Evolutionary conservation across 495 filamentous ascomycete genomes (phyloP).

Genomic region (Neurospora tetrasperma): DNA sequence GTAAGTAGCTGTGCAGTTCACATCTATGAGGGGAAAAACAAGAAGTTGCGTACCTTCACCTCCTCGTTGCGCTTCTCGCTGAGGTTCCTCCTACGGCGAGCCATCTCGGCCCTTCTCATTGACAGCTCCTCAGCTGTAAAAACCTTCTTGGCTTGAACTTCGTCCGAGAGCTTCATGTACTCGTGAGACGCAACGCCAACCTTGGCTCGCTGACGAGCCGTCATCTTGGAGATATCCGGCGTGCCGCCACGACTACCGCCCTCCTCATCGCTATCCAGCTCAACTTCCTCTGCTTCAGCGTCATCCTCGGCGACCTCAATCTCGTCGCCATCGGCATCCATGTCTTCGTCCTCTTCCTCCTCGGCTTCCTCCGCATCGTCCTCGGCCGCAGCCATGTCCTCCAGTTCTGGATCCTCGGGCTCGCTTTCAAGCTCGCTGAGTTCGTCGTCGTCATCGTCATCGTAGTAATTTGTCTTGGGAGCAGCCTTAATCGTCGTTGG

Average conservation of each 20-base stretch:
- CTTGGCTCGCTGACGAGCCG: constrained; percentile 71
- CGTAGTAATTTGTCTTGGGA: constrained; percentile 29
- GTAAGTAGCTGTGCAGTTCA: neutral
- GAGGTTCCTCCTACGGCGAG: constrained; percentile 85
- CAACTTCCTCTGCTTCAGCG: constrained; percentile 45
- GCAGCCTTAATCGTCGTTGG: constrained; percentile 5
- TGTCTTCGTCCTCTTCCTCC: constrained; percentile 39
- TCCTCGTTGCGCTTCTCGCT: constrained; percentile 97
- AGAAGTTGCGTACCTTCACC: constrained; percentile 62
- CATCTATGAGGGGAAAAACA: neutral
- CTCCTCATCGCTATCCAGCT: constrained; percentile 55
- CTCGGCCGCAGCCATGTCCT: constrained; percentile 42
- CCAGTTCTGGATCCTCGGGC: constrained; percentile 28
- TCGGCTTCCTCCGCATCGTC: constrained; percentile 34
- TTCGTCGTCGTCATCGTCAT: constrained; percentile 37
- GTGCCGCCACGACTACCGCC: constrained; percentile 38
- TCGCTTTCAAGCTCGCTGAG: constrained; percentile 40
- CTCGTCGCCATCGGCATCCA: constrained; percentile 53
- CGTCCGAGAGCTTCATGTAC: constrained; percentile 74
- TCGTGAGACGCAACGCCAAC: constrained; percentile 50
- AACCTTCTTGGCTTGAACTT: constrained; percentile 87
- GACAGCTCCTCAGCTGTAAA: constrained; percentile 90
- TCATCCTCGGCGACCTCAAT: constrained; percentile 49
- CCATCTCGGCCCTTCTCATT: constrained; percentile 95
- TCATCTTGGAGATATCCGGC: constrained; percentile 76